Evolutionary conservation across 1,284 basidiomycete genomes (phyloP), one percentile per base, ranked within the genome.

Genomic region (Ustilago trichophora): DNA sequence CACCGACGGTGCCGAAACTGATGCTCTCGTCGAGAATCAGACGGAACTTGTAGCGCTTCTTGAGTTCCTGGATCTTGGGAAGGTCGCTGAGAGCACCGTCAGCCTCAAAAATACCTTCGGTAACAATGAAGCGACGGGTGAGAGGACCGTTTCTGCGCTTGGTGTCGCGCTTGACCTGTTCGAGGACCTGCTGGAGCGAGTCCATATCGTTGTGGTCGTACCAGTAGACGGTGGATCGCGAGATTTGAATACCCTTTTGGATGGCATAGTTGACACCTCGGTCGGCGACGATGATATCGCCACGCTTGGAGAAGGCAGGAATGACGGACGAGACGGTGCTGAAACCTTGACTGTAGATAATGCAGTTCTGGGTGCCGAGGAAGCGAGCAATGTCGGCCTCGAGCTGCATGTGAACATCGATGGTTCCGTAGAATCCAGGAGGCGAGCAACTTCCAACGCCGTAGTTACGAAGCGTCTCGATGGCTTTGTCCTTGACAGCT

Each of bases 241-340:
- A 93, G 65, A 98, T 92, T 82, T 97, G 91, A 26, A 98, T 88
- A n/a, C 94, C 96, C 82, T 95, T 96, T 82, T 98, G 93, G 64
- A 98, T 92, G 19, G 92, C 89, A 83, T 98, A 94, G 83, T 92
- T 96, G 75, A 95, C 90, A 34, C 90, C 89, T 25, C 92, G 88
- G 82, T 99, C 96, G 3, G 93, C 94, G n/a, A 99, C 91, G 78
- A 99, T 95, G 75, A 98, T 89, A 78, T 99, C 96, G 4, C 94
- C 94, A 68, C 96, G 89, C 82, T 99, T 99, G 84, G 91, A 92
- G 82, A 98, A 99, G 1, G 95, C 92, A 0, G 95, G 92, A 59
- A 98, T 98, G 76, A 95, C 93, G 19, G 93, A 96, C 2, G 91
- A 89, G 68, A 93, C 88, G 53, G 93, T 93, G 12, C 91, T 89